phyloP scores from a whole-genome alignment of 192 early-diverging fungal genomes.

The Polychytrium aggregatum region DNA sequence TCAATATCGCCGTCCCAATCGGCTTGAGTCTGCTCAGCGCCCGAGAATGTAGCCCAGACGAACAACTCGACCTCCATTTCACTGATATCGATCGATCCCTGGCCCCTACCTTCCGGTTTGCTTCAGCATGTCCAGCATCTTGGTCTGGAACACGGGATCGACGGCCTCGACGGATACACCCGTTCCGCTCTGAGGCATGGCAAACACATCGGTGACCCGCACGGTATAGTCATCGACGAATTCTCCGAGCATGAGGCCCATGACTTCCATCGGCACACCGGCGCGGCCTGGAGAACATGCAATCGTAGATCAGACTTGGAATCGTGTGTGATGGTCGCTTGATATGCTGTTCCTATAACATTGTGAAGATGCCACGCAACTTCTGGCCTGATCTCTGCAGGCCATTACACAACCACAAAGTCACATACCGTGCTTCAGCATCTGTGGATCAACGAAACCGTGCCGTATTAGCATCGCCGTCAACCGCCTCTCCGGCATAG shows the following conservation, averaged over 20 bases:
- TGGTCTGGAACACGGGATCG: slow-evolving; percentile 98
- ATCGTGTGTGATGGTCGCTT: too few relatives aligned
- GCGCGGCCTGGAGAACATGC: slow-evolving; percentile 53
- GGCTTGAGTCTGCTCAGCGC: too few relatives aligned
- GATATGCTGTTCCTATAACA: too few relatives aligned
- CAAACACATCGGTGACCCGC: slow-evolving; percentile 98
- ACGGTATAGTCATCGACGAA: slow-evolving; percentile 99
- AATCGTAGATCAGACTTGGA: too few relatives aligned
- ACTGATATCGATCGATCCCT: too few relatives aligned
- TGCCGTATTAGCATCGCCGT: slow-evolving; percentile 3
- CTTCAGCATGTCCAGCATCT: slow-evolving; percentile 99
- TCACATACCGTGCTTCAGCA: slow-evolving; percentile 74
- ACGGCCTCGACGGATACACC: slow-evolving; percentile 98
- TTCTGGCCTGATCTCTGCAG: too few relatives aligned
- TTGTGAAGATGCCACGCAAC: too few relatives aligned
- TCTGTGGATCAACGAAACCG: too few relatives aligned
- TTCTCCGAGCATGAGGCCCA: slow-evolving; percentile 99
- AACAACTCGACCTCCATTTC: too few relatives aligned
- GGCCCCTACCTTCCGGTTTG: slow-evolving; percentile 85
- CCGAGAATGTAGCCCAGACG: too few relatives aligned
- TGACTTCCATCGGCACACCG: slow-evolving; percentile 99
- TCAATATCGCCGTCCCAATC: too few relatives aligned
- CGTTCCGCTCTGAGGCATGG: slow-evolving; percentile 99
- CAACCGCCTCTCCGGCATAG: not conserved
- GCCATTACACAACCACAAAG: too few relatives aligned